Conservation (phyloP, 2,329 filamentous ascomycete genomes). For the Elsinoe necatrix region DNA sequence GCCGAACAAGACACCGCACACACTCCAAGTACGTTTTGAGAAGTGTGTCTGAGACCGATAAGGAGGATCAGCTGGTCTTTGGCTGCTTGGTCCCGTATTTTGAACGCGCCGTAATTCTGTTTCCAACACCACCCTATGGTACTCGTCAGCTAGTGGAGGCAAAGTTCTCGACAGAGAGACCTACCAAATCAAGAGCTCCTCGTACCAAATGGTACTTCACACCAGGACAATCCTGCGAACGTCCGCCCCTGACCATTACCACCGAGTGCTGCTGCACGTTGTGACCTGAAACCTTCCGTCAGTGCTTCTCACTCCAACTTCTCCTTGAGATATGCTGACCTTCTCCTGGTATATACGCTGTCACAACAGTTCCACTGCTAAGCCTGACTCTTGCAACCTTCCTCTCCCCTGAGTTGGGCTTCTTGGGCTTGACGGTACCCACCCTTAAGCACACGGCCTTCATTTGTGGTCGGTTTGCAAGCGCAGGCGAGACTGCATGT, state of each 20-base stretch:
- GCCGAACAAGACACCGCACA: background rate
- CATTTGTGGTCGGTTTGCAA: constrained; percentile 67
- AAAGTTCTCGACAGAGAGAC: constrained; percentile 30
- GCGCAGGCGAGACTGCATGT: constrained; percentile 78
- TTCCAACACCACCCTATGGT: constrained; percentile 76
- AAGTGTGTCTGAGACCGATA: background rate
- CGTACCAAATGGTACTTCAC: constrained; percentile 91
- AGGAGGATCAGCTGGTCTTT: constrained; percentile 55
- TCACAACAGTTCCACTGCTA: constrained; percentile 77
- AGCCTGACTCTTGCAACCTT: constrained; percentile 90
- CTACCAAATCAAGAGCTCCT: constrained; percentile 85
- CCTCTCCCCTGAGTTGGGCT: constrained; percentile 94
- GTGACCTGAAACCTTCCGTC: constrained; percentile 50
- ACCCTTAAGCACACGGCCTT: constrained; percentile 97
- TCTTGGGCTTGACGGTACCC: constrained; percentile 90
- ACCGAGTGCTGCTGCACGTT: constrained; percentile 99
- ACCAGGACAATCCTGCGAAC: constrained; percentile 95
- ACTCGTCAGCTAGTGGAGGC: no score
- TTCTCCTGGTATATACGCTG: constrained; percentile 92
- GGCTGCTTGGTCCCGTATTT: constrained; percentile 99
- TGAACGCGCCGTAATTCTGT: constrained; percentile 72
- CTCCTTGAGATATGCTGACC: constrained; percentile 39
- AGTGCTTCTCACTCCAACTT: constrained; percentile 11
- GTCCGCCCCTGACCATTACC: constrained; percentile 85
- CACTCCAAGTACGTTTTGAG: background rate